phyloP scores from a whole-genome alignment of 345 rosid species.

The Cardamine occulta region DNA sequence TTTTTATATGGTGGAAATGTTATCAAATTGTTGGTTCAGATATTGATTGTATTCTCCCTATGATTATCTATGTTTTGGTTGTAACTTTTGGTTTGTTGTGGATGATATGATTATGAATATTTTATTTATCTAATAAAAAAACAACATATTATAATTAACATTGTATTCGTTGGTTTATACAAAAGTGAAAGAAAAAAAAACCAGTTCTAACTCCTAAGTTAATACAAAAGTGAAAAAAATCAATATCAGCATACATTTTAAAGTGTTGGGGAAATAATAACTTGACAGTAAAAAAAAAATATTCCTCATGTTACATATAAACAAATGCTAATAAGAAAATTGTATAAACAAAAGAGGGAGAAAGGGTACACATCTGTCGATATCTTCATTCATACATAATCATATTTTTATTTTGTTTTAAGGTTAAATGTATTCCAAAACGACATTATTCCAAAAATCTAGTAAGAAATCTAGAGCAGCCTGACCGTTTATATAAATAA shows the following conservation, averaged over 20 bases:
- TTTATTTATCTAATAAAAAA: not conserved
- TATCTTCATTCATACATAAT: not conserved
- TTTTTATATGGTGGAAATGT: too few relatives aligned
- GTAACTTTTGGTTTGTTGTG: constrained; percentile 7
- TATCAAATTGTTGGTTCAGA: not conserved
- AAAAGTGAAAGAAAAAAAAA: too few relatives aligned
- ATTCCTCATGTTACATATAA: too few relatives aligned
- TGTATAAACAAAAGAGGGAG: not conserved
- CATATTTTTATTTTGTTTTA: too few relatives aligned
- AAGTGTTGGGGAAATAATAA: not conserved
- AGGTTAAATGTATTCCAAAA: too few relatives aligned
- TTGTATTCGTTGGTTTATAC: too few relatives aligned
- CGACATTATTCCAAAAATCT: too few relatives aligned
- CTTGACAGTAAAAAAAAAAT: too few relatives aligned
- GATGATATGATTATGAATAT: not conserved
- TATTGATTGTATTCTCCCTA: not conserved
- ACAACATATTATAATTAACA: not conserved
- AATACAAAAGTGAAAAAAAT: not conserved
- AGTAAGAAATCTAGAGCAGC: too few relatives aligned
- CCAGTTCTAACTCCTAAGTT: too few relatives aligned
- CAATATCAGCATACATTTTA: not conserved
- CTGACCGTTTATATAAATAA: constrained; percentile 2
- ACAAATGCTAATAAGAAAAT: not conserved
- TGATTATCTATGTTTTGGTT: constrained; percentile 9
- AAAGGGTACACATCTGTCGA: not conserved